Conservation (phyloP, 768 basidiomycete species). For the Tulasnella sp. region DNA sequence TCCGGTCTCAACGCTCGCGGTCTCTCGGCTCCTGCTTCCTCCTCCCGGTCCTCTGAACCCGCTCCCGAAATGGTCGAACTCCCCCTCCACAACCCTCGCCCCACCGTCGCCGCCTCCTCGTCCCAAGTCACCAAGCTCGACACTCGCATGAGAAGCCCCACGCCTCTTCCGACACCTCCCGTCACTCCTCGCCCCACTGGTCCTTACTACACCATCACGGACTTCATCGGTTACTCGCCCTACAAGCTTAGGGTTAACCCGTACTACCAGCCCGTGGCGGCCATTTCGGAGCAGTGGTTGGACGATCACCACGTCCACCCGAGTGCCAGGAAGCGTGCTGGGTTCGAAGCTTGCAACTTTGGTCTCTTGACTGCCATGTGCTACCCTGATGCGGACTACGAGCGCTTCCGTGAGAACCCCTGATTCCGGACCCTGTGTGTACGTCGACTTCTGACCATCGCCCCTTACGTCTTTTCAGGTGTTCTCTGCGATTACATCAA, state of each 20-base stretch:
- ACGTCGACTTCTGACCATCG: background rate
- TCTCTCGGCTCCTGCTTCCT: background rate
- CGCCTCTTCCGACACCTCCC: background rate
- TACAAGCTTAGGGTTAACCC: conserved; percentile 25
- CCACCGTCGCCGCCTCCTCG: background rate
- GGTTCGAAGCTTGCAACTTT: conserved; percentile 20
- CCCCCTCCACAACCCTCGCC: background rate
- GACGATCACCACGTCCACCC: conserved; percentile 6
- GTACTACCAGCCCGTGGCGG: conserved; percentile 13
- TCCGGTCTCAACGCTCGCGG: background rate
- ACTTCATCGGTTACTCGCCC: conserved; percentile 67
- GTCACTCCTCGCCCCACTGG: background rate
- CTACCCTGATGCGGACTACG: conserved; percentile 56
- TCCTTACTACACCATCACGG: conserved; percentile 53
- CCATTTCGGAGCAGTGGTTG: conserved; percentile 27
- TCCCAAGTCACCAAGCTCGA: background rate
- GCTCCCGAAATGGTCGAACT: conserved; percentile 14
- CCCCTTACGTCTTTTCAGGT: background rate
- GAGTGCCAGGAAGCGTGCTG: conserved; percentile 15
- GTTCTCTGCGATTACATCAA: conserved; percentile 30
- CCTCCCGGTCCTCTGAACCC: background rate
- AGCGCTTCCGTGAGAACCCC: conserved; percentile 49
- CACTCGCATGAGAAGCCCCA: background rate
- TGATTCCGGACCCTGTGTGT: background rate
- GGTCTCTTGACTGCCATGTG: conserved; percentile 66